Base-by-base conservation (phyloP, 768 basidiomycete genomes). In the Kwoniella mangroviensis region DNA sequence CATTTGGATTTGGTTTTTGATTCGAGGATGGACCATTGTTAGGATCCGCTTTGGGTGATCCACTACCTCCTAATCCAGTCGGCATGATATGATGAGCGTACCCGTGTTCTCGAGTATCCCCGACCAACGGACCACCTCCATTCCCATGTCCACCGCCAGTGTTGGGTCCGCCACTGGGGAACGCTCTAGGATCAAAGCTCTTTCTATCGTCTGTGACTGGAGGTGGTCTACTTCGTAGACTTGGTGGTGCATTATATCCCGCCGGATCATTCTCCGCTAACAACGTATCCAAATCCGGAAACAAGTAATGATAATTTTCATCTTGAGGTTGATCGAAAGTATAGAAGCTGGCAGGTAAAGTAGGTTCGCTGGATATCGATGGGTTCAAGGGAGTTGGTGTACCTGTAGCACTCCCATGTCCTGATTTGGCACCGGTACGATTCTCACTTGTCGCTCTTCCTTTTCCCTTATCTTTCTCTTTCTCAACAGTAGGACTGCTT, bases 231-330 rank as follows among this genome's bases (percentile, higher is more conserved):
- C 41, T 41, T 19, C 9, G 15, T 7, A 34, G 34, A 17, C 19
- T 17, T 3, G 17, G 40, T 17, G 58, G 17, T 42, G 3, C 21
- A 21, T n/a, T n/a, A 24, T 19, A 26, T 9, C 19, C 12, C 6
- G 28, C 21, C 40, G 41, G 41, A 42, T 24, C 53, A 12, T 24
- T 24, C 12, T 54, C 53, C n/a, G 53, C 53, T 42, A 60, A 43
- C 21, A 68, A 13, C 15, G 64, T 49, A 22, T 73, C 75, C 15
- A 79, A 64, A 67, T 79, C 72, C 0, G 79, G 79, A 42, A 79
- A 79, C 5, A 79, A 69, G 55, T 76, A 79, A 13, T 69, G 55
- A 55, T 77, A 79, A 45, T 65, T 40, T 11, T 70, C 70, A 52
- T 40, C 58, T 43, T 28, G 59, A 60, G 58, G 58, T 42, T 60